Percentiles rank a stretch among this genome's conserved stretches.
Conservation (phyloP, 2,329 filamentous ascomycete genomes). For the Penicillium rolfsii region DNA sequence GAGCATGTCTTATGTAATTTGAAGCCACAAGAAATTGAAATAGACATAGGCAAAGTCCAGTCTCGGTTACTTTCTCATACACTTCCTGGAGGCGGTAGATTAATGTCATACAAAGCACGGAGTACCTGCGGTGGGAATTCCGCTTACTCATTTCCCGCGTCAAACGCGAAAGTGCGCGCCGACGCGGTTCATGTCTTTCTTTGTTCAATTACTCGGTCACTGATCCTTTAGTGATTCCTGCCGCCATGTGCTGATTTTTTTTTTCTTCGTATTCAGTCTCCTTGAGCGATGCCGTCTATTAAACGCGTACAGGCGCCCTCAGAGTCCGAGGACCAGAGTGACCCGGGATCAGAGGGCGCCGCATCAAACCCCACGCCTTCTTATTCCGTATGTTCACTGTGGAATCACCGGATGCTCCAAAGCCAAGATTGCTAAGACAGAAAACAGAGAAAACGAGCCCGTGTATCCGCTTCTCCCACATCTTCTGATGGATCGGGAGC, state of each 20-base stretch:
- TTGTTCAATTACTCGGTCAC: neutral
- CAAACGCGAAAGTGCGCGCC: conserved; percentile 21
- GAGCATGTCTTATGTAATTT: neutral
- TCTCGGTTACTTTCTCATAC: neutral
- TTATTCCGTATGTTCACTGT: conserved; percentile 36
- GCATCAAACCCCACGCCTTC: conserved; percentile 31
- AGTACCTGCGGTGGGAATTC: neutral
- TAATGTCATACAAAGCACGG: too few species aligned
- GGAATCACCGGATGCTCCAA: conserved; percentile 6
- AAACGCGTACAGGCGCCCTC: conserved; percentile 44
- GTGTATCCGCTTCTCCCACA: conserved; percentile 36
- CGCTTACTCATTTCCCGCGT: conserved; percentile 13
- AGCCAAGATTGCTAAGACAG: neutral
- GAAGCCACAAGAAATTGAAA: neutral
- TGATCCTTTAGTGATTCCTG: neutral
- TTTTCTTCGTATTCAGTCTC: neutral
- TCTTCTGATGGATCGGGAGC: conserved; percentile 31
- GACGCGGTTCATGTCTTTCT: conserved; percentile 7
- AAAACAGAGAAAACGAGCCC: conserved; percentile 48
- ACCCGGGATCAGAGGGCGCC: conserved; percentile 31
- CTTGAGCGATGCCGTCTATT: conserved; percentile 44
- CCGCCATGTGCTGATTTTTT: conserved; percentile 11
- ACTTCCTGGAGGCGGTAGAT: neutral
- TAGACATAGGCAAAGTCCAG: neutral
- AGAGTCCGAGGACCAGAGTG: conserved; percentile 37